A percentile compares a stretch with the other conserved stretches of the same genome.
These are phyloP conservation scores for Talaromyces adpressus DNA, from an alignment of 495 filamentous ascomycete genomes.

Conservation along the genomic window DNA sequence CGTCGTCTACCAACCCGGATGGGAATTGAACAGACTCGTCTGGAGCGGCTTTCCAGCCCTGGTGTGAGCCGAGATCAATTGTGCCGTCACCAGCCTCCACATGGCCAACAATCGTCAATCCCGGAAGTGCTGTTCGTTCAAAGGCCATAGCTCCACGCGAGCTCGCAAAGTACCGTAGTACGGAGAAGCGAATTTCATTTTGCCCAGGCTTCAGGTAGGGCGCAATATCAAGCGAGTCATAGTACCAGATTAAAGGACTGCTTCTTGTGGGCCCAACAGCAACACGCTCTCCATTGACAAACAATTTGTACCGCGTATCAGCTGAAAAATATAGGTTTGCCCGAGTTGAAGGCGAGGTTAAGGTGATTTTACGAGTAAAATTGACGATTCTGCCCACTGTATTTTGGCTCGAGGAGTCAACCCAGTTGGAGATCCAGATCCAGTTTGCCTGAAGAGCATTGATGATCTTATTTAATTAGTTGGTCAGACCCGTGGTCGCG, in stretches of 20 bases:
- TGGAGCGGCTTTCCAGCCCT: conserved; percentile 18
- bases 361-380: conserved; percentile 18
- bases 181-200: conserved; percentile 24
- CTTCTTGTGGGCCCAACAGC: conserved; percentile 27
- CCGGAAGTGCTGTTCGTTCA: conserved; percentile 24
- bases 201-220: conserved; percentile 19
- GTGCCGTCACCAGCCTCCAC: conserved; percentile 13
- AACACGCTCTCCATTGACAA: conserved; percentile 26
- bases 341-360: conserved; percentile 10
- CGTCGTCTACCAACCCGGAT: conserved; percentile 27
- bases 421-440: conserved; percentile 31
- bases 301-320: conserved; percentile 33
- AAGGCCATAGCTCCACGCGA: conserved; percentile 27
- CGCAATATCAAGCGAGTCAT: conserved; percentile 30
- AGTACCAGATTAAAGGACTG: conserved; percentile 31
- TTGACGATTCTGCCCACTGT: conserved; percentile 24
- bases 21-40: conserved; percentile 26
- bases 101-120: conserved; percentile 24
- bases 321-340: conserved; percentile 28
- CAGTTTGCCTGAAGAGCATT: conserved; percentile 28
- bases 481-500: no score
- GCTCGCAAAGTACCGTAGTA: conserved; percentile 25
- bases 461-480: conserved; percentile 18
- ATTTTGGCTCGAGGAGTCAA: conserved; percentile 21
- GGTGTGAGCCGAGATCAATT: conserved; percentile 16